Base-by-base conservation (phyloP, 1,139 yeast genomes). In the Meyerozyma guilliermondii region DNA sequence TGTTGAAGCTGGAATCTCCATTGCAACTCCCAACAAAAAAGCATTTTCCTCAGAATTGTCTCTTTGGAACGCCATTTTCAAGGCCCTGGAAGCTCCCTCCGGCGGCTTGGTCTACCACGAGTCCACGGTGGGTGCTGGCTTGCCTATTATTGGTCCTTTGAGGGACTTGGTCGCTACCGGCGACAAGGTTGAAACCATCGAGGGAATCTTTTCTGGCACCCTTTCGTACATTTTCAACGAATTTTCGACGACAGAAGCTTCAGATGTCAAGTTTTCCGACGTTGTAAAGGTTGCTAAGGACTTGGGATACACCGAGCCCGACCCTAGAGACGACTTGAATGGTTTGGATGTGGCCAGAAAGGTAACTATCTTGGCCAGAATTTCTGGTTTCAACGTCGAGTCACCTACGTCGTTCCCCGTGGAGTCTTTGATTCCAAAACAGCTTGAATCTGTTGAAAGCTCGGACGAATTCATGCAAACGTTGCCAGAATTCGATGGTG, bases 51-150 rank as follows among this genome's bases (percentile, higher is more conserved):
- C 92, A 35, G 83, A 80, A 43, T 67, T 86, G 50, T 64, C 72
- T 16, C 66, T 81, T 13, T 92, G 98, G 97, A 78, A 86, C 46
- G 74, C 78, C 43, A 81, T 94, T 44, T 88, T 87, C 57, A 62
- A 68, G 34, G 67, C 62, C 43, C 71, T 80, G 34, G 73, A 74
- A 39, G 63, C 72, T 10, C 70, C 74, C 39, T 67, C 70, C 28
- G 86, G 84, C 41, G 95, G 95, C 31, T 74, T 91, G 50, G 95
- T 89, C 38, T 91, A 88, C 72, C 98, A 92, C 60, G 98, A 94
- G 73, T 95, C 98, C 41, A 87, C 98, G n/a, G 98, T 92, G 44
- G 98, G 98, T 58, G 98, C 98, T 35, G 99, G 98, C 43, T 76
- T 94, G 60, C 99, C 99, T 47, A 81, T 92, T 50, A 81, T 92